phyloP scores from a whole-genome alignment of 805 yeast species.

The Ogataea methylovora region DNA sequence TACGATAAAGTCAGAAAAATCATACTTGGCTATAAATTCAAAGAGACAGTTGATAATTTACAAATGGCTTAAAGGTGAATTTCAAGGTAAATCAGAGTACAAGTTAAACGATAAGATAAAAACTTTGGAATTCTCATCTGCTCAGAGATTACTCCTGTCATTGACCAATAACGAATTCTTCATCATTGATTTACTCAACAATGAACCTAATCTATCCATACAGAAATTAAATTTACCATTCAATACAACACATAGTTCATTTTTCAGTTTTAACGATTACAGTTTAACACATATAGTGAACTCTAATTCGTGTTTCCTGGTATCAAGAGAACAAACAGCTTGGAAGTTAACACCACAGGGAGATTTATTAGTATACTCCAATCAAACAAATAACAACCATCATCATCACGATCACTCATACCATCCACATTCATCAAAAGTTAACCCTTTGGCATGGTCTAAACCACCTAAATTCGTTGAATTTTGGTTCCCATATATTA shows the following conservation, averaged over 20 bases:
- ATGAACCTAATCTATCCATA: slow-evolving; percentile 1
- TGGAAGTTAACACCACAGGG: slow-evolving; percentile 2
- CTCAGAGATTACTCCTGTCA: slow-evolving; percentile 14
- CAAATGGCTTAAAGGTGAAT: slow-evolving; percentile 15
- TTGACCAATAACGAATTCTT: slow-evolving; percentile 18
- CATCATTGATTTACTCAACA: slow-evolving; percentile 4
- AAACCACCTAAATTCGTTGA: slow-evolving; percentile 21
- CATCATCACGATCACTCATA: not conserved
- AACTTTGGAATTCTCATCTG: slow-evolving; percentile 15
- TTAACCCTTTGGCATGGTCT: slow-evolving; percentile 10
- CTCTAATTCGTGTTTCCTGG: slow-evolving; percentile 1
- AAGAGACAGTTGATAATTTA: slow-evolving; percentile 16
- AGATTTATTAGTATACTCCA: not conserved
- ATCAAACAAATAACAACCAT: not conserved
- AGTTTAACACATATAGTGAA: not conserved
- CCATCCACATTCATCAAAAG: not conserved
- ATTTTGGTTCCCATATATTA: slow-evolving; percentile 33
- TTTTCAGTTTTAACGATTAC: slow-evolving; percentile 1
- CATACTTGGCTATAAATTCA: slow-evolving; percentile 9
- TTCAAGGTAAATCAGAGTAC: slow-evolving; percentile 17
- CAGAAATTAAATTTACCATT: not conserved
- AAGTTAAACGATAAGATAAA: slow-evolving; percentile 17
- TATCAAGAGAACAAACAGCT: slow-evolving; percentile 5
- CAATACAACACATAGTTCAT: not conserved
- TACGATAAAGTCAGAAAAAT: not conserved